Conservation (phyloP, 176 grass and related monocot genomes). For the Triticum aestivum region IWGSC_CS_RefSeq_v2.1 NC_057800.1:423728053-423728552, state of each 20-base stretch:
- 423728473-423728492: constrained; percentile 91
- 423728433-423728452: constrained; percentile 80
- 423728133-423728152: background rate
- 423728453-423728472: constrained; percentile 94
- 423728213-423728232: background rate
- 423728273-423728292: constrained; percentile 4
- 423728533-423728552: constrained; percentile 97
- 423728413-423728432: background rate
- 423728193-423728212: background rate
- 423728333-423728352: background rate
- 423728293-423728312: background rate
- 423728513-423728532: constrained; percentile 92
- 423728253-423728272: background rate
- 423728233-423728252: background rate
- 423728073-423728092: background rate
- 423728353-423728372: background rate
- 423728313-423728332: constrained; percentile 11
- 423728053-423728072: background rate
- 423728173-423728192: constrained; percentile 4
- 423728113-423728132: background rate
- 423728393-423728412: background rate
- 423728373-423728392: background rate
- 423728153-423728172: background rate
- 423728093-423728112: constrained; percentile 19
- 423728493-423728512: constrained; percentile 98